These are phyloP conservation scores for Ballota nigra DNA, from an alignment of 257 asterid species.

Conservation along the genomic window DNA sequence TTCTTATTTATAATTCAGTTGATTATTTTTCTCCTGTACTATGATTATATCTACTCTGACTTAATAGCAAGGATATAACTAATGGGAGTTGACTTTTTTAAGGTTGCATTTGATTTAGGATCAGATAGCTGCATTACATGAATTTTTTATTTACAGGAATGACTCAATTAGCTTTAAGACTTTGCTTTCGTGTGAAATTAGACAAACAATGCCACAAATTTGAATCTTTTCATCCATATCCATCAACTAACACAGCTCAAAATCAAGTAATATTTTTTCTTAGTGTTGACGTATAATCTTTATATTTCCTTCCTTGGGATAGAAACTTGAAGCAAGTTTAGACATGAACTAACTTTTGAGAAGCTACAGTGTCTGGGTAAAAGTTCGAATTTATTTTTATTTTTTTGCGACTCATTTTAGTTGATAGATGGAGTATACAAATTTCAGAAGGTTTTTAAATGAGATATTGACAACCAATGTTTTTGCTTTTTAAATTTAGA, in stretches of 20 bases:
- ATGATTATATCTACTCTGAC: conserved; percentile 1
- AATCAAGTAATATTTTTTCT: not conserved
- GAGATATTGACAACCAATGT: not conserved
- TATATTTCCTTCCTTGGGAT: not conserved
- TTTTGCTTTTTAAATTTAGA: not conserved
- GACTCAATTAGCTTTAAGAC: not conserved
- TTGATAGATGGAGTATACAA: not conserved
- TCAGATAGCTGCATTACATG: not conserved
- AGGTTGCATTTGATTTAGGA: conserved; percentile 1
- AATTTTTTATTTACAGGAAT: not conserved
- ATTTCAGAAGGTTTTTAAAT: not conserved
- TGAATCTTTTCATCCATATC: not conserved
- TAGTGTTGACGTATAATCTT: not conserved
- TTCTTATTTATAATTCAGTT: conserved; percentile 5
- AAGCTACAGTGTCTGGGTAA: not conserved
- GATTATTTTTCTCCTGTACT: not conserved
- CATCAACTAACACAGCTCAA: conserved; percentile 2
- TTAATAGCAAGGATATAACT: conserved; percentile 8
- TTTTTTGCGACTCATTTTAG: not conserved
- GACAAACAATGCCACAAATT: not conserved
- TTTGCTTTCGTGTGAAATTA: not conserved
- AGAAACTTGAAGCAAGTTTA: conserved; percentile 1
- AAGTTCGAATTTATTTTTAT: not conserved
- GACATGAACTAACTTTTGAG: conserved; percentile 6
- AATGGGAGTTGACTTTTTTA: not conserved